A percentile compares a stretch with the other conserved stretches of the same genome.
These are phyloP conservation scores for Naematelia aurantialba DNA, from an alignment of 768 basidiomycete genomes.

Conservation along the genomic window DNA sequence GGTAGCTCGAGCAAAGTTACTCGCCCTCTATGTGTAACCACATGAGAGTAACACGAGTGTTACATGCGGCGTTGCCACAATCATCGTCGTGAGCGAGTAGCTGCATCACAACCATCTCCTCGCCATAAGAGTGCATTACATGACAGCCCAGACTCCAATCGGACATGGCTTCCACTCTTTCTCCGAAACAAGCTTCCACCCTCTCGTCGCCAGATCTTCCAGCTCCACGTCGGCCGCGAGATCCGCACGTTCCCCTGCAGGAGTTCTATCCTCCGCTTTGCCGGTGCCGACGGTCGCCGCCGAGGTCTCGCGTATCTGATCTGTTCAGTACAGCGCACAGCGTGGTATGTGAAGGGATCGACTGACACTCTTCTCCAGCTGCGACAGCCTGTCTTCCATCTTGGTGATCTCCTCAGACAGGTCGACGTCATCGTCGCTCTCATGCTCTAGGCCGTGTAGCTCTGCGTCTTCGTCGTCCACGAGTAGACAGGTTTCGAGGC, in stretches of 20 bases:
- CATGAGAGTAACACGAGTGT: too few relatives aligned
- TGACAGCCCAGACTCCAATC: slow-evolving; percentile 17
- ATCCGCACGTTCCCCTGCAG: too few relatives aligned
- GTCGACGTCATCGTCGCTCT: background rate
- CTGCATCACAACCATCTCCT: too few relatives aligned
- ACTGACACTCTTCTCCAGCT: slow-evolving; percentile 11
- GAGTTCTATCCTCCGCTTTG: too few relatives aligned
- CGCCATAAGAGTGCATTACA: background rate
- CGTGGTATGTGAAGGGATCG: too few relatives aligned
- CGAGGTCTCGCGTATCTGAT: background rate
- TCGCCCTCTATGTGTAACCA: too few relatives aligned
- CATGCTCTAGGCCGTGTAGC: background rate
- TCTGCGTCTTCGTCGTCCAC: background rate
- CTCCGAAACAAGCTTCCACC: slow-evolving; percentile 10
- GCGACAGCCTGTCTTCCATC: slow-evolving; percentile 17
- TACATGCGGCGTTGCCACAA: too few relatives aligned
- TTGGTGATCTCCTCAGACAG: background rate
- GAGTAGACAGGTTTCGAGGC: background rate
- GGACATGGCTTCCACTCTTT: slow-evolving; percentile 20
- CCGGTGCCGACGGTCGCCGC: background rate
- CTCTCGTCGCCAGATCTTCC: background rate
- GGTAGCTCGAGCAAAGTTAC: too few relatives aligned
- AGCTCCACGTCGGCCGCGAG: background rate
- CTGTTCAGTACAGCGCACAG: too few relatives aligned
- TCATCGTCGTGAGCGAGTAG: too few relatives aligned